Base-by-base conservation (phyloP, 164 flowering plant genomes). In the Dillenia suffruticosa region DNA sequence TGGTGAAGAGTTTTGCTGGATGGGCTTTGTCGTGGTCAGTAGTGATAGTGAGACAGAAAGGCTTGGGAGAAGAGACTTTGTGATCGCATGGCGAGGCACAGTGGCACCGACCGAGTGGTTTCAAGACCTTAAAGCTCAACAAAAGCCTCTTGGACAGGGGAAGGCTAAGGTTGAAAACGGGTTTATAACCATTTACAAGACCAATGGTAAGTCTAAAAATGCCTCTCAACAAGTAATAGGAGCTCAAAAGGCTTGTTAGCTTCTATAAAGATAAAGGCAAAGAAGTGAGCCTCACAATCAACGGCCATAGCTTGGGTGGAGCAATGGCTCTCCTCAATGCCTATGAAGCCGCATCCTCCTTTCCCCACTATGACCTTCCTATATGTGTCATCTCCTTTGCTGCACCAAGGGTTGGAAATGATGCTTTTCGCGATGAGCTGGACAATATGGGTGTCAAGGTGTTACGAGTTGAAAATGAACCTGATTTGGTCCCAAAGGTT, bases 301-400 rank as follows among this genome's bases (percentile, higher is more conserved):
- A 88, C 0, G 92, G 96, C 5, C 96, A 88, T 43, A 84, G 96
- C 66, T 54, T 88, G 0, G 95, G 91, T 43, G 91, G 85, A 22
- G 87, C 95, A 10, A 58, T 85, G 57, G 86, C 85, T 43, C n/a
- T n/a, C 1, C 76, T 88, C 16, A 81, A 73, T 44, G 81, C 89
- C 2, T 70, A 84, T 15, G 85, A 88, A 44, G 83, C 84, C 1
- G 83, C 79, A 0, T 8, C 48, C 0, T 10, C 66, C 0, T 12
- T 76, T 40, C 84, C 86, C 0, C n/a, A n/a, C n/a, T n/a, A n/a
- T n/a, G 62, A 49, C 43, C 62, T 84, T 0, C 73, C 75, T 1
- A 63, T 84, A 12, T 76, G 69, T 14, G 90, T 84, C 14, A 22
- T 88, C 47, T 79, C 92, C 0, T 88, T 82, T n/a, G 96, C 79